phyloP scores from a whole-genome alignment of 2,329 filamentous ascomycete genomes.

The Colletotrichum karsti region DNA sequence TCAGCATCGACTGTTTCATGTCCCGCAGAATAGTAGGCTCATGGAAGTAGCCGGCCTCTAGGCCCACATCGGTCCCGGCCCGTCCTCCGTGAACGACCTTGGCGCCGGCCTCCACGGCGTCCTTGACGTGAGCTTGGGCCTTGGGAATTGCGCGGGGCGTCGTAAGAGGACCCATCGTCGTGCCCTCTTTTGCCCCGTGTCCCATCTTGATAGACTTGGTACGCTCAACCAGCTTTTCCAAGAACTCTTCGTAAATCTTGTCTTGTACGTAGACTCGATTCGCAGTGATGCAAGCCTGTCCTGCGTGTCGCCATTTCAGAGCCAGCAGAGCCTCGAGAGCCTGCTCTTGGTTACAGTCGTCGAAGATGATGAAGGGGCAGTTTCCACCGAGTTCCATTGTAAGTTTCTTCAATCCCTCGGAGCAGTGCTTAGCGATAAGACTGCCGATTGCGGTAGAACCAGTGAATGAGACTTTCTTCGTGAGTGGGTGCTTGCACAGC shows the following conservation, averaged over 20 bases:
- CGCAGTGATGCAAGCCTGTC: slow-evolving; percentile 62
- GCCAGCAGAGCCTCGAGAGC: slow-evolving; percentile 65
- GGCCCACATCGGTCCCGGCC: slow-evolving; percentile 40
- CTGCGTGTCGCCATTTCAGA: slow-evolving; percentile 37
- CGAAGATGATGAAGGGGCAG: slow-evolving; percentile 70
- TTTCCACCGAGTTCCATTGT: slow-evolving; percentile 78
- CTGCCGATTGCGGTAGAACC: slow-evolving; percentile 76
- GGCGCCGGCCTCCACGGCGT: slow-evolving; percentile 71
- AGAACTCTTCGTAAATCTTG: slow-evolving; percentile 67
- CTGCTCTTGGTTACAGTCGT: slow-evolving; percentile 72
- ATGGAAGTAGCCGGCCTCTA: slow-evolving; percentile 70
- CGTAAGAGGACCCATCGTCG: slow-evolving; percentile 69
- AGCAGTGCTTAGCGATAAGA: slow-evolving; percentile 70
- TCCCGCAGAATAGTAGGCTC: slow-evolving; percentile 75
- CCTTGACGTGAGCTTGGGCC: slow-evolving; percentile 66
- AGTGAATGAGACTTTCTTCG: slow-evolving; percentile 79
- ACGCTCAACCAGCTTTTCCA: slow-evolving; percentile 60
- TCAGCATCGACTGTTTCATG: slow-evolving; percentile 72
- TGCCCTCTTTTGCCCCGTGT: slow-evolving; percentile 64
- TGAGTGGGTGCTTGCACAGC: slow-evolving; percentile 52
- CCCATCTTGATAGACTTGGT: slow-evolving; percentile 66
- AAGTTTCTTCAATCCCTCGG: slow-evolving; percentile 72
- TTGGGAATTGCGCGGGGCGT: slow-evolving; percentile 64
- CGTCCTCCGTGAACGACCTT: slow-evolving; percentile 71
- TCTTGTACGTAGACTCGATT: slow-evolving; percentile 48